These are phyloP conservation scores for Coniochaeta prunicola DNA, from an alignment of 2,329 filamentous ascomycete genomes.

Conservation along the genomic window DNA sequence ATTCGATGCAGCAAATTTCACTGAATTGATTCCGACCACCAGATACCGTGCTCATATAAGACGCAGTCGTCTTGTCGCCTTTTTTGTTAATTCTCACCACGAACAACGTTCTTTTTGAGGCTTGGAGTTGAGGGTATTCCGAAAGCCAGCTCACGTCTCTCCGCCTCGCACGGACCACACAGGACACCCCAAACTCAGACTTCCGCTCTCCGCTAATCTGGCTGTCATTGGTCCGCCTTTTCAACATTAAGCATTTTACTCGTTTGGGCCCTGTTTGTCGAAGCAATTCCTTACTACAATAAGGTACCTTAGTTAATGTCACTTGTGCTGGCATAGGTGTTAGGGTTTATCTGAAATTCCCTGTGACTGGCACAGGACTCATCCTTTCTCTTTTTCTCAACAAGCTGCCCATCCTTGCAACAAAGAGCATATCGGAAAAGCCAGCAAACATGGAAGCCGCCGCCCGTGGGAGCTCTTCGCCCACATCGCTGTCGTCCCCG, in stretches of 20 bases:
- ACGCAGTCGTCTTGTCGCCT: not conserved
- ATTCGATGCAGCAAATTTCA: not conserved
- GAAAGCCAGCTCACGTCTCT: not conserved
- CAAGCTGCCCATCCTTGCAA: not conserved
- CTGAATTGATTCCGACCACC: not conserved
- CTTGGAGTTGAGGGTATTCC: slow-evolving; percentile 2
- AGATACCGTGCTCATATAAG: not conserved
- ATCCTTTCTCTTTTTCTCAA: not conserved
- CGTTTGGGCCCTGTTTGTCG: not conserved
- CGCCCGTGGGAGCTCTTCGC: slow-evolving; percentile 30
- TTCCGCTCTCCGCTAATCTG: not conserved
- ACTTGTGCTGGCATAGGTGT: not conserved
- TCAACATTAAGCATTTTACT: not conserved
- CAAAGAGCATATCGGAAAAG: not conserved
- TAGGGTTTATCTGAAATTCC: not conserved
- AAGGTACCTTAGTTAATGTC: not conserved
- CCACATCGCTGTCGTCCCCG: slow-evolving; percentile 43
- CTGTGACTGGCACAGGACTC: not conserved
- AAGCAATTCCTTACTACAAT: not conserved
- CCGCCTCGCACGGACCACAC: not conserved
- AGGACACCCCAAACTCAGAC: not conserved
- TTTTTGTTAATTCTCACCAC: not conserved
- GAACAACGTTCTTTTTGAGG: not conserved
- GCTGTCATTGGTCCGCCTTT: slow-evolving; percentile 1
- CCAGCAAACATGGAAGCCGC: not conserved